Conservation (phyloP, 2,329 filamentous ascomycete genomes). For the Scedosporium minutisporum region DNA sequence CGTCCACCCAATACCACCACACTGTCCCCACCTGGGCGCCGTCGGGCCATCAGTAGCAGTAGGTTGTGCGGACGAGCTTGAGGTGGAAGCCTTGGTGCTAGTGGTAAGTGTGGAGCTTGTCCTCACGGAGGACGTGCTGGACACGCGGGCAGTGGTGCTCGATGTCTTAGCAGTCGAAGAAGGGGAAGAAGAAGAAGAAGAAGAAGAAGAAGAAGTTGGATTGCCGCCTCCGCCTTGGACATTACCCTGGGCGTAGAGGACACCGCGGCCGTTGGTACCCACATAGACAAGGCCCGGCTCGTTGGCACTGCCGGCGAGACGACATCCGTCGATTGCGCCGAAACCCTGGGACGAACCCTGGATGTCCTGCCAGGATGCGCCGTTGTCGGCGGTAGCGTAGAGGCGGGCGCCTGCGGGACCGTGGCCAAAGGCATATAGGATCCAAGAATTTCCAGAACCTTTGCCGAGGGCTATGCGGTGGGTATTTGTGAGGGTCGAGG, state of each 20-base stretch:
- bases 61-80: background rate
- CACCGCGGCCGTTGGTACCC: constrained; percentile 39
- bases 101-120: constrained; percentile 1
- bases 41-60: background rate
- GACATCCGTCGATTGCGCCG: constrained; percentile 29
- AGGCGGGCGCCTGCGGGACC: constrained; percentile 31
- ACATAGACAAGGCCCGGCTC: constrained; percentile 36
- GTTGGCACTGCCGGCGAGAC: constrained; percentile 35
- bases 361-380: constrained; percentile 34
- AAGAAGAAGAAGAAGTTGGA: background rate
- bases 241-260: constrained; percentile 21
- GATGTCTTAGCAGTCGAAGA: constrained; percentile 2
- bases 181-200: background rate
- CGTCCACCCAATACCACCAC: constrained; percentile 32
- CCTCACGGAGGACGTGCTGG: constrained; percentile 1
- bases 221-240: background rate
- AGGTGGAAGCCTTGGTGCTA: constrained; percentile 1
- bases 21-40: constrained; percentile 20
- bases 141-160: too few species aligned
- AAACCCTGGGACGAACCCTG: constrained; percentile 34
- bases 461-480: constrained; percentile 34
- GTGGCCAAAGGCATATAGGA: constrained; percentile 36
- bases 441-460: constrained; percentile 29
- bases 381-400: constrained; percentile 33
- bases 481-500: constrained; percentile 25